A percentile compares a stretch with the other conserved stretches of the same genome.
Evolutionary conservation across 495 filamentous ascomycete species (phyloP).

Genomic region (Talaromyces thailandensis): DNA sequence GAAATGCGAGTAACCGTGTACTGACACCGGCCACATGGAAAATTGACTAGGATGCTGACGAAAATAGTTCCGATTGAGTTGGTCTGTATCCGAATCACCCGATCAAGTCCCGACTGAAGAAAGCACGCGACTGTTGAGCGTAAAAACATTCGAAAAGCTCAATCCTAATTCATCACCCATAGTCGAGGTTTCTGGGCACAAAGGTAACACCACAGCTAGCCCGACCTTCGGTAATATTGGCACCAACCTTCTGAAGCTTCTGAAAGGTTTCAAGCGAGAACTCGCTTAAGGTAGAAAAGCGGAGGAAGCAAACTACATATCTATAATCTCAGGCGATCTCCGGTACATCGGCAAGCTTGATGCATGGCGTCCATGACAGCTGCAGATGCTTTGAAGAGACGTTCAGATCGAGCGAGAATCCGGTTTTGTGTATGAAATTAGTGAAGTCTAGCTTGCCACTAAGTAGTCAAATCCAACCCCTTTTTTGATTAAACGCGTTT

Average conservation of each 20-base stretch:
- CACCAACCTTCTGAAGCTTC: background rate
- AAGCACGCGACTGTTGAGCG: too few relatives aligned
- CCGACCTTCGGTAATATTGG: background rate
- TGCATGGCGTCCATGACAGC: constrained; percentile 1
- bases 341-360: background rate
- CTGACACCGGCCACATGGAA: background rate
- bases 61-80: background rate
- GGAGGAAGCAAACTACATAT: background rate
- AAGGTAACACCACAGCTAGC: background rate
- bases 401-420: background rate
- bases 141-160: too few relatives aligned
- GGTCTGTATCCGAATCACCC: background rate
- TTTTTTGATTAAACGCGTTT: background rate
- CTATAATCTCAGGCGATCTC: background rate
- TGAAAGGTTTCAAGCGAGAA: background rate
- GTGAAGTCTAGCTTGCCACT: too few relatives aligned
- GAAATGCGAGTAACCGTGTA: background rate
- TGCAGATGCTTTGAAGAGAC: background rate
- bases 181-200: too few relatives aligned
- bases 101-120: background rate
- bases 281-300: background rate
- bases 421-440: background rate
- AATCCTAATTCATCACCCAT: too few relatives aligned
- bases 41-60: background rate
- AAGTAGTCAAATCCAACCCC: background rate